phyloP scores from a whole-genome alignment of 495 filamentous ascomycete species.

The Penicillium malachiteum region DNA sequence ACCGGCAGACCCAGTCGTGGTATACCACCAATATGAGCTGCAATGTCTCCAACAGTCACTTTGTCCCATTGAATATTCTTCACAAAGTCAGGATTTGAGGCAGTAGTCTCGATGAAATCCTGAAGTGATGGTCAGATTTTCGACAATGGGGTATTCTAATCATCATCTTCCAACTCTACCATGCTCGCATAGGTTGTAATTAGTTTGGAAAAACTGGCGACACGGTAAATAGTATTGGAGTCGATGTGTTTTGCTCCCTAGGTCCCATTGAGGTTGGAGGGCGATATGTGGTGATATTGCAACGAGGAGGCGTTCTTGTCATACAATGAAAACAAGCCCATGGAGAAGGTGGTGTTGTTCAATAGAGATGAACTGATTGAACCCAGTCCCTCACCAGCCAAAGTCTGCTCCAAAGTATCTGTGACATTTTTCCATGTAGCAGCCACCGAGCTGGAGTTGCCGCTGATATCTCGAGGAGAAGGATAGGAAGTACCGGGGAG shows the following conservation, averaged over 20 bases:
- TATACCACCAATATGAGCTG: constrained; percentile 41
- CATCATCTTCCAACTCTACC: constrained; percentile 30
- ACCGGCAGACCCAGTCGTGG: constrained; percentile 37
- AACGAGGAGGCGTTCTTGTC: constrained; percentile 31
- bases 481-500: constrained; percentile 37
- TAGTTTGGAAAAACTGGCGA: constrained; percentile 54
- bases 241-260: constrained; percentile 42
- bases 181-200: constrained; percentile 46
- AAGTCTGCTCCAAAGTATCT: constrained; percentile 18
- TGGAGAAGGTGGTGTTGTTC: constrained; percentile 46
- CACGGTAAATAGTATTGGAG: constrained; percentile 47
- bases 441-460: constrained; percentile 33
- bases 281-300: constrained; percentile 33
- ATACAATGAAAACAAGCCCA: constrained; percentile 37
- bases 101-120: constrained; percentile 19
- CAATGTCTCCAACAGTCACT: constrained; percentile 43
- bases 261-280: constrained; percentile 11
- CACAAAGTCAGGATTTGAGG: constrained; percentile 6
- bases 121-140: constrained; percentile 47
- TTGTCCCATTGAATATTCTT: constrained; percentile 42
- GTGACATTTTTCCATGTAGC: constrained; percentile 35
- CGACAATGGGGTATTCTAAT: constrained; percentile 46
- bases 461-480: constrained; percentile 36
- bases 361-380: constrained; percentile 13
- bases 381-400: constrained; percentile 2